These are phyloP conservation scores for Termitomyces sp. DNA, from an alignment of 768 basidiomycete species.

Conservation along the genomic window DNA sequence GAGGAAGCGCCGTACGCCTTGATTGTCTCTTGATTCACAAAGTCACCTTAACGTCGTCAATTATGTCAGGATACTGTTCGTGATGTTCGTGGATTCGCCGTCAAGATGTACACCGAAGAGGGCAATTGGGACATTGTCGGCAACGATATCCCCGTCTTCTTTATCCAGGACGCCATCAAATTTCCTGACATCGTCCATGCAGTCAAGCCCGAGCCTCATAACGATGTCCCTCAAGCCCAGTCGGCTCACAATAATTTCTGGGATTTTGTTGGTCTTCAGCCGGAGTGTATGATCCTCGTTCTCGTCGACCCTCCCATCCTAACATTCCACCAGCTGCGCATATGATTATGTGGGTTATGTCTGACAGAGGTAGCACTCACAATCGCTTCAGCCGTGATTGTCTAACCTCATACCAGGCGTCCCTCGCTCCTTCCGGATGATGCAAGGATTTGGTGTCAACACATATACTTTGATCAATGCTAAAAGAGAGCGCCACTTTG, in stretches of 20 bases:
- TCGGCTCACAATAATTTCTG: constrained; percentile 82
- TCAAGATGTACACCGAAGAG: constrained; percentile 32
- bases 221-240: constrained; percentile 70
- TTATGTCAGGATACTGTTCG: constrained; percentile 58
- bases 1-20: constrained; percentile 69
- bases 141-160: constrained; percentile 81
- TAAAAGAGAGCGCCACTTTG: constrained; percentile 66
- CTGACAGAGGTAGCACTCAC: constrained; percentile 52
- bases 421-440: constrained; percentile 82
- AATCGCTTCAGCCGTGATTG: fast-evolving
- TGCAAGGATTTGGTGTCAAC: constrained; percentile 89
- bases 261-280: constrained; percentile 73
- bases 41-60: neutral
- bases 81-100: constrained; percentile 85
- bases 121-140: constrained; percentile 80
- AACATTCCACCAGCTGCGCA: constrained; percentile 41
- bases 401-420: constrained; percentile 19
- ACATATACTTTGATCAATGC: constrained; percentile 73
- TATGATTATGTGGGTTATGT: constrained; percentile 83
- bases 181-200: constrained; percentile 86
- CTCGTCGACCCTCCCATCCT: neutral
- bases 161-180: constrained; percentile 77
- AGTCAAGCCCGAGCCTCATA: constrained; percentile 81
- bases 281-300: constrained; percentile 41
- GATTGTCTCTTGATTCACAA: neutral